Evolutionary conservation across 176 grass and related monocot genomes (phyloP), one percentile per base, ranked within the genome.

Genomic region (Oryza officinalis): DNA sequence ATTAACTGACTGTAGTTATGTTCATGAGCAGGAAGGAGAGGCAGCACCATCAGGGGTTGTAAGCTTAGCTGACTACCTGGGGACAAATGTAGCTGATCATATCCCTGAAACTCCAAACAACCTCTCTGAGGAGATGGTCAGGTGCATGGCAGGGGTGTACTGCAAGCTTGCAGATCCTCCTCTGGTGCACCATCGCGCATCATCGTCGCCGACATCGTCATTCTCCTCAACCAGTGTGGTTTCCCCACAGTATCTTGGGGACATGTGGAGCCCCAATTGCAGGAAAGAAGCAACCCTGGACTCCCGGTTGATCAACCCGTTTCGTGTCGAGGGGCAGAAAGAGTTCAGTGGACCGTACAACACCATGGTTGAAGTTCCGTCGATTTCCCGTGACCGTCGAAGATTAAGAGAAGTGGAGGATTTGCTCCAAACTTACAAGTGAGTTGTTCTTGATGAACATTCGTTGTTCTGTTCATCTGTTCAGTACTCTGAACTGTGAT

Each of bases 331-430:
- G 57, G 95, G 95, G 5, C 74, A 95, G n/a, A 98, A 98, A 72
- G 95, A 95, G 20, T 98, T 95, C 71, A 95, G 92, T 76, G 95
- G 95, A 35, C 95, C 95, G 0, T 98, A 98, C 85, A 93, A 80
- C 63, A 68, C 84, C 4, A 98, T 98, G 95, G 92, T 93, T 23
- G 95, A 98, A 85, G 91, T 98, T 38, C 90, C 92, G 0, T 74
- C 88, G 0, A 93, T 98, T 80, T 88, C 86, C 17, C 83, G 89
- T 3, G 92, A 95, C 15, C 77, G 76, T 20, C 43, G 82, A 46
- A 86, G 92, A 68, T 23, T 91, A 46, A 90, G 81, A 77, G 90
- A 93, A 5, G 89, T 89, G 11, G 85, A 98, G 31, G 90, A 95
- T 78, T 44, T 95, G 67, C 72, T 98, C 32, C 91, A 91, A 49